Base-by-base conservation (phyloP, 495 filamentous ascomycete species). In the Daldinia bambusicola region DNA sequence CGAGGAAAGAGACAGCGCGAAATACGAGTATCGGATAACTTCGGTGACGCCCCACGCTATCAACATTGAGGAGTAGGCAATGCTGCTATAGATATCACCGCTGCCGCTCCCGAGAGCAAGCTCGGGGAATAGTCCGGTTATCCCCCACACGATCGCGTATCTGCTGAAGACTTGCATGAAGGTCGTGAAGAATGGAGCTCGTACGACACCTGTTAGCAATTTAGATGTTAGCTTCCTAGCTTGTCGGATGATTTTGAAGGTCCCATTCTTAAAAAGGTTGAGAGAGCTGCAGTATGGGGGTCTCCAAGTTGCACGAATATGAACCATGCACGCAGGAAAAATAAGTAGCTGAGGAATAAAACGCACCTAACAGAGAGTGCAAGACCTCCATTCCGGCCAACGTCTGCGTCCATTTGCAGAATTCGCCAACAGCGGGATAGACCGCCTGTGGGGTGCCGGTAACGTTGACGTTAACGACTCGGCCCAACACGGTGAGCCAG, bases 11-110 rank as follows among this genome's bases (percentile, higher is more conserved):
- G 87, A 88, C 72, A 92, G 84, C 20, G 90, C 89, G 74, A 97
- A 98, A 81, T 92, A 98, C 67, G 87, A 85, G 82, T 98, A 98
- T 41, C 95, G 89, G 66, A 95, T 88, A 13, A 94, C 88, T 82
- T 98, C 95, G 13, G 95, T 97, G 26, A 92, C 73, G 41, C 85
- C 87, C 95, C 95, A 98, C 0, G 94, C 93, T 32, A 85, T 63
- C 51, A 98, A 82, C 92, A 94, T 94, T 58, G 79, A 86, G 48
- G 82, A 85, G 79, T 92, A 93, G 40, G 82, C 87, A 6, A 80
- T 60, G 48, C 45, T 61, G 7, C 61, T 61, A 52, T 65, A 65
- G 6, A 4, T 8, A 41, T 72, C 65, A 36, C 70, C 70, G 55
- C 18, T 41, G 36, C 51, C 61, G 32, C 43, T 38, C 43, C 76